A percentile compares a stretch with the other conserved stretches of the same genome.
Conservation (phyloP, 2,329 filamentous ascomycete genomes). For the Verticillium alfalfae region DNA sequence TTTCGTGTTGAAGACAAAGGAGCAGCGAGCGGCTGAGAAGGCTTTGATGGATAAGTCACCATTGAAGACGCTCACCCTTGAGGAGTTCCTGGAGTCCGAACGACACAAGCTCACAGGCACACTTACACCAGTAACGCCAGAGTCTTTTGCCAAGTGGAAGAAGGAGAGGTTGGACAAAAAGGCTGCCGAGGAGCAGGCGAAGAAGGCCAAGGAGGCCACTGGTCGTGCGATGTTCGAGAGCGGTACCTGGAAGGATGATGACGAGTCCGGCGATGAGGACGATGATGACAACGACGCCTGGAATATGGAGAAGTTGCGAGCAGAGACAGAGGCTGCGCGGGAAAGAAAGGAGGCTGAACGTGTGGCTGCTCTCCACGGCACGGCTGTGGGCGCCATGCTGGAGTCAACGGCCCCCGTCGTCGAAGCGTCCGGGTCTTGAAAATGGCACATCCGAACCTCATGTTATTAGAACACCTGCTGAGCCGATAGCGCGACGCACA, state of each 20-base stretch:
- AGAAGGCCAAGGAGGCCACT: conserved; percentile 89
- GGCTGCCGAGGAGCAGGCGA: conserved; percentile 84
- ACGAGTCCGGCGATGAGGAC: conserved; percentile 55
- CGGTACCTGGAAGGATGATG: conserved; percentile 77
- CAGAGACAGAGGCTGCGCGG: conserved; percentile 75
- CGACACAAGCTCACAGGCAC: conserved; percentile 89
- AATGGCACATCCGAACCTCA: background rate
- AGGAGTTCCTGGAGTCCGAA: conserved; percentile 96
- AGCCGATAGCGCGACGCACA: conserved; percentile 7
- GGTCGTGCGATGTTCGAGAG: conserved; percentile 94
- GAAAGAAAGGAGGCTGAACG: conserved; percentile 75
- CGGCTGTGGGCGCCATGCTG: conserved; percentile 5
- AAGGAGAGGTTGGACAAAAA: conserved; percentile 92
- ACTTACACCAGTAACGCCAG: conserved; percentile 87
- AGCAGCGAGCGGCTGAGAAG: conserved; percentile 92
- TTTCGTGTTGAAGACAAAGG: conserved; percentile 96
- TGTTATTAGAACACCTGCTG: background rate
- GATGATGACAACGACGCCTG: conserved; percentile 59
- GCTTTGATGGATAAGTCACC: conserved; percentile 94
- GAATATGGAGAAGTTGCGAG: conserved; percentile 77
- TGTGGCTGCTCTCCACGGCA: conserved; percentile 28
- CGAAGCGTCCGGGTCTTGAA: conserved; percentile 10
- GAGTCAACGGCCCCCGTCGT: background rate
- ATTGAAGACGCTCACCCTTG: conserved; percentile 86
- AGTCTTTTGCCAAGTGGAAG: conserved; percentile 96